These are phyloP conservation scores for Gossypioides kirkii DNA, from an alignment of 345 rosid species.

Conservation along the genomic window DNA sequence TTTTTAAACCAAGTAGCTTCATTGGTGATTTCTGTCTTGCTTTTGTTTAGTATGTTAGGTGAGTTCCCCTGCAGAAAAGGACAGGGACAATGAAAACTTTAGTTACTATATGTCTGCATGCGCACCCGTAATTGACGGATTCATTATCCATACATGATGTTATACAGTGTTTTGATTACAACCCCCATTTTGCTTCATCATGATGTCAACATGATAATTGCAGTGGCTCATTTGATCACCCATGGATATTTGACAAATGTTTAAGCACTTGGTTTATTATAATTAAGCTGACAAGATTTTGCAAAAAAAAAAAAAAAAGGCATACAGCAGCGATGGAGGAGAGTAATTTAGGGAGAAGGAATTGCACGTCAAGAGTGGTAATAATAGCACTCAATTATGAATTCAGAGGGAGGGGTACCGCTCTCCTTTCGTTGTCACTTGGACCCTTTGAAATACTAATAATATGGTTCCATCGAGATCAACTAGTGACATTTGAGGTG, in stretches of 20 bases:
- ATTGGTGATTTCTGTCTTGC: not conserved
- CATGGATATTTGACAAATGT: not conserved
- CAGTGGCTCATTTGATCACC: conserved; percentile 1
- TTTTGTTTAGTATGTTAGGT: not conserved
- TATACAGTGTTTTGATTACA: not conserved
- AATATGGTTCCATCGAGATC: not conserved
- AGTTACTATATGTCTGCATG: conserved; percentile 17
- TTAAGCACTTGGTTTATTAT: not conserved
- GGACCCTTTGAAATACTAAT: not conserved
- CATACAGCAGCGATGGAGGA: not conserved
- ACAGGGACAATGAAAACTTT: conserved; percentile 12
- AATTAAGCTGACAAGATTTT: not conserved
- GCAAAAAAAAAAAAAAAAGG: not conserved
- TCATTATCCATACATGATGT: conserved; percentile 6
- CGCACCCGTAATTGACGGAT: conserved; percentile 20
- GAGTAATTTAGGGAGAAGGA: not conserved
- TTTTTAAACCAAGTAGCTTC: not conserved
- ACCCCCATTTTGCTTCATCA: conserved; percentile 8
- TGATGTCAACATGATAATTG: conserved; percentile 8
- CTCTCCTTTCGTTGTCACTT: not conserved
- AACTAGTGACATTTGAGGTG: conserved; percentile 3
- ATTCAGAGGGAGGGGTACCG: not conserved
- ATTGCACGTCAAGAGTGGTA: conserved; percentile 1
- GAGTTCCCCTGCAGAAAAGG: not conserved
- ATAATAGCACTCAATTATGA: conserved; percentile 1